Base-by-base conservation (phyloP, 208 protist species). In the Trypanosoma boissoni region DNA sequence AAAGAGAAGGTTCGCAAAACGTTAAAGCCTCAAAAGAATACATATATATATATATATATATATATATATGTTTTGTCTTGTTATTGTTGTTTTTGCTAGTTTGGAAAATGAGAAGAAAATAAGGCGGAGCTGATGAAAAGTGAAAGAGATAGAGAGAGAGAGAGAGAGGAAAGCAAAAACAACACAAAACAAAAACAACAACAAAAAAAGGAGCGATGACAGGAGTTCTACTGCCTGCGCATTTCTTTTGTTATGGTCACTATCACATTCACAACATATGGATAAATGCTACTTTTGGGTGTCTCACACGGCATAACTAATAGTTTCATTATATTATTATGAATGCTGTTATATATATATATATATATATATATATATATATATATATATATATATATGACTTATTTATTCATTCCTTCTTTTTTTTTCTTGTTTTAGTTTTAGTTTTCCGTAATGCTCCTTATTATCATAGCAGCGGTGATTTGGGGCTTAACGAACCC, bases 401-500 rank as follows among this genome's bases (percentile, higher is more conserved):
- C 8, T 42, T 36, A 42, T 36, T 56, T 26, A 41, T n/a, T 6
- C 21, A 3, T 41, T 31, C 29, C n/a, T 39, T 48, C 34, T 51
- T 41, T 58, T 5, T 44, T 28, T 45, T 14, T 58, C n/a, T 6
- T 31, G 5, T n/a, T 46, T 24, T 24, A 16, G 42, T 63, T 60
- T 20, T 48, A 26, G 27, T 14, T 63, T 8, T 3, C 44, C 27
- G n/a, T 1, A 14, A 93, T 91, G 83, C 53, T 87, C 27, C 23
- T 74, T 32, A 51, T 95, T 44, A 53, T 94, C 34, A 43, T 95
- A 6, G 82, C 84, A 39, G 88, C 82, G 2, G 37, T 92, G 12
- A 62, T 95, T 14, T 95, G 88, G 88, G 88, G 88, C 0, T 69
- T 78, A 7, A 95, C 88, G 8, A 92, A 95, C 39, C 88, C 88